Conservation (phyloP, 352 stramenopile species). For the Phytophthora citricola region DNA sequence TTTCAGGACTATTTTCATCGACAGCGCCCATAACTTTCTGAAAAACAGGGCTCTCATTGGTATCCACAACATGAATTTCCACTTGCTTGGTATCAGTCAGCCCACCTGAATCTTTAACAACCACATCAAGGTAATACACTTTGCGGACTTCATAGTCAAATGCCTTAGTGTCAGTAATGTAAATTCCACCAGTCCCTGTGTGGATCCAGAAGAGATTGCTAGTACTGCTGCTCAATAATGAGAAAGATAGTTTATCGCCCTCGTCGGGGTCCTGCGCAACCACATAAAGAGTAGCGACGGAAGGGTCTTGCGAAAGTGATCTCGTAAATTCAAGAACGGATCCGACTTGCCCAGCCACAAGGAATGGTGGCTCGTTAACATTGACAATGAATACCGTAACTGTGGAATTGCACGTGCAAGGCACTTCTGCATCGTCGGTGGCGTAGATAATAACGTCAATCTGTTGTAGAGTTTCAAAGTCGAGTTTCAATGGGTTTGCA, state of each 20-base stretch:
- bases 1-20: constrained; percentile 30
- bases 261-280: constrained; percentile 23
- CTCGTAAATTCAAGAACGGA: constrained; percentile 49
- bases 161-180: constrained; percentile 33
- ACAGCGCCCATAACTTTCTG: constrained; percentile 11
- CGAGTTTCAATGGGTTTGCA: constrained; percentile 13
- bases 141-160: constrained; percentile 55
- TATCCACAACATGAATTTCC: constrained; percentile 45
- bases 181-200: constrained; percentile 43
- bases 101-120: constrained; percentile 43
- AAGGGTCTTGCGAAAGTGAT: constrained; percentile 25
- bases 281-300: constrained; percentile 32
- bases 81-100: constrained; percentile 32
- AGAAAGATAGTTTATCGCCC: constrained; percentile 18
- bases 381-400: constrained; percentile 36
- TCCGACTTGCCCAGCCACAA: constrained; percentile 36
- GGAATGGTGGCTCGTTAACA: constrained; percentile 54
- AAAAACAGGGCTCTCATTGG: constrained; percentile 59
- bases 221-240: constrained; percentile 19
- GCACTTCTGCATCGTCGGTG: constrained; percentile 27
- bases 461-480: constrained; percentile 24
- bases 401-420: constrained; percentile 25
- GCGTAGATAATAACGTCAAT: constrained; percentile 21
- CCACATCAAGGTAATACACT: constrained; percentile 27
- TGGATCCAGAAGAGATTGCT: constrained; percentile 56